Conservation (phyloP, 164 flowering plant genomes). For the Aristolochia californica region DNA sequence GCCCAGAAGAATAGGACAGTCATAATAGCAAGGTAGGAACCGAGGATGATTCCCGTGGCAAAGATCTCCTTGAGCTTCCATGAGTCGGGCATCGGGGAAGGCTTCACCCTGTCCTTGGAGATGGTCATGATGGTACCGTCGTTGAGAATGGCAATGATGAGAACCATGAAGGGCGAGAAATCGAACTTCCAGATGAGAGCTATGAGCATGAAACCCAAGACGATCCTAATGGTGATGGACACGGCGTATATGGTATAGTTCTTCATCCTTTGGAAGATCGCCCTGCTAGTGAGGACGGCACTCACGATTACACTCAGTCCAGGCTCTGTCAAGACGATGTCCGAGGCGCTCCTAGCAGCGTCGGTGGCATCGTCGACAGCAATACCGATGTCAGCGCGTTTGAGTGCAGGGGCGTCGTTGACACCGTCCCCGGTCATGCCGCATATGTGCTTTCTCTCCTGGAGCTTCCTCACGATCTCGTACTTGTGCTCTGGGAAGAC, state of each 20-base stretch:
- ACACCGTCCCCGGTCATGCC: constrained; percentile 45
- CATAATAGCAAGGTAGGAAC: constrained; percentile 27
- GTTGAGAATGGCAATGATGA: constrained; percentile 30
- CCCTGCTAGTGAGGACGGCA: constrained; percentile 27
- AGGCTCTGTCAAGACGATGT: constrained; percentile 36
- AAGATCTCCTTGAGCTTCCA: constrained; percentile 36
- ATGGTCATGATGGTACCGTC: constrained; percentile 40
- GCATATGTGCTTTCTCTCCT: constrained; percentile 32
- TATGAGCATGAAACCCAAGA: constrained; percentile 30
- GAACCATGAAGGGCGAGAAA: constrained; percentile 35
- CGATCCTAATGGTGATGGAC: constrained; percentile 34
- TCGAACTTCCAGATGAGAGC: constrained; percentile 38
- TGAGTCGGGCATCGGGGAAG: constrained; percentile 31
- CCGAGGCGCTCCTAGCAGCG: constrained; percentile 35
- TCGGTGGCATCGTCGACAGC: constrained; percentile 40
- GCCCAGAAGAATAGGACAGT: constrained; percentile 31
- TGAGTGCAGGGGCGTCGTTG: constrained; percentile 35
- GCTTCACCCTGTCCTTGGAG: constrained; percentile 32
- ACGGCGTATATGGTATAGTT: constrained; percentile 37
- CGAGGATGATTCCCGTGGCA: constrained; percentile 32
- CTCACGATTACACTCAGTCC: constrained; percentile 28
- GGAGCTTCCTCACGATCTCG: constrained; percentile 36
- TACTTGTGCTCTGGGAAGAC: constrained; percentile 38
- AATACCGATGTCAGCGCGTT: constrained; percentile 34
- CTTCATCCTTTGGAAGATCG: constrained; percentile 33